phyloP scores from a whole-genome alignment of 2,329 filamentous ascomycete species.

The Aspergillus costaricaensis region DNA sequence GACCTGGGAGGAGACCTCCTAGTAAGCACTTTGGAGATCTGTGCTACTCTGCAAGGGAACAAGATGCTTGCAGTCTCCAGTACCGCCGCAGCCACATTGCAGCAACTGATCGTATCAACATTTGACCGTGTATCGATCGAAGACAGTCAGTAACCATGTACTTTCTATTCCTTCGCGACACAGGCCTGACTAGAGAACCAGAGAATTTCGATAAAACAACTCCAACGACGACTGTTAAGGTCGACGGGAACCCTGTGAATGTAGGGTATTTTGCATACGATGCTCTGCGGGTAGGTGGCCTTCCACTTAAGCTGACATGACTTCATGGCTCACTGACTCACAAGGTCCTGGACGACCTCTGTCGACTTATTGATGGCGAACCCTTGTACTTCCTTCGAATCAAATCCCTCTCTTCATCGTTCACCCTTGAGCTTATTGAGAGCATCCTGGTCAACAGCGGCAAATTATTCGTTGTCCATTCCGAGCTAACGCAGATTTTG shows the following conservation, averaged over 20 bases:
- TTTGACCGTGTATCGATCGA: slow-evolving; percentile 88
- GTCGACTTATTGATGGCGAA: slow-evolving; percentile 81
- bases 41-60: slow-evolving; percentile 84
- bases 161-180: background rate
- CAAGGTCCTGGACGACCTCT: slow-evolving; percentile 84
- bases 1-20: slow-evolving; percentile 80
- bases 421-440: slow-evolving; percentile 89
- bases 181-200: slow-evolving; percentile 16
- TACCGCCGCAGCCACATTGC: slow-evolving; percentile 92
- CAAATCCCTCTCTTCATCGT: slow-evolving; percentile 74
- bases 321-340: slow-evolving; percentile 13
- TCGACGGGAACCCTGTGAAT: slow-evolving; percentile 64
- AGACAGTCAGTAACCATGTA: slow-evolving; percentile 63
- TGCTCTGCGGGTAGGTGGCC: slow-evolving; percentile 67
- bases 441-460: slow-evolving; percentile 84
- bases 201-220: slow-evolving; percentile 50
- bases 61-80: slow-evolving; percentile 94
- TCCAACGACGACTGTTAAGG: slow-evolving; percentile 66
- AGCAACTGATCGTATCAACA: slow-evolving; percentile 87
- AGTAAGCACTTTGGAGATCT: slow-evolving; percentile 82
- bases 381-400: slow-evolving; percentile 80
- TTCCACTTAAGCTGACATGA: background rate
- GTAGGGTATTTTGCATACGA: slow-evolving; percentile 78
- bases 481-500: slow-evolving; percentile 78
- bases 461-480: slow-evolving; percentile 73